phyloP scores from a whole-genome alignment of 345 rosid species.

The Brassica cretica region DNA sequence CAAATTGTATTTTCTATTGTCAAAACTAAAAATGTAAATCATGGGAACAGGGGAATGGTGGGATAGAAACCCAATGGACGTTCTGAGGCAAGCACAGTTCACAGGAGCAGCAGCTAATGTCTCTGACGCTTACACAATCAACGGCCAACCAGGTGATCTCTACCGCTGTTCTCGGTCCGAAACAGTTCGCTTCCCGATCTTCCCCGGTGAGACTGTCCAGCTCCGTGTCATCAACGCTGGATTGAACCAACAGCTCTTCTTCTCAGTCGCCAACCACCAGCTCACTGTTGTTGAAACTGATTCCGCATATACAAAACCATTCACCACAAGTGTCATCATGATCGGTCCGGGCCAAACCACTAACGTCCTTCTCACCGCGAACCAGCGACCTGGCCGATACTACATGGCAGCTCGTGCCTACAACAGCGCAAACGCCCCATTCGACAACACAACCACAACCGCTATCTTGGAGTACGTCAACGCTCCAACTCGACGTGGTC shows the following conservation, averaged over 20 bases:
- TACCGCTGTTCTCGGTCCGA: constrained; percentile 66
- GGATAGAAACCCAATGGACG: constrained; percentile 78
- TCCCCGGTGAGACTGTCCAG: constrained; percentile 57
- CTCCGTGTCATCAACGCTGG: constrained; percentile 72
- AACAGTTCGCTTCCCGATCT: constrained; percentile 44
- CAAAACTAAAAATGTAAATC: neutral
- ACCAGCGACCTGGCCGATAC: constrained; percentile 55
- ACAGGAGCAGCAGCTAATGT: constrained; percentile 71
- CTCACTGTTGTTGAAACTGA: constrained; percentile 63
- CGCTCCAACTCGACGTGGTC: constrained; percentile 44
- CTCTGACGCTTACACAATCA: constrained; percentile 86
- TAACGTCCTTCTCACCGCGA: constrained; percentile 57
- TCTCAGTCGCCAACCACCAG: constrained; percentile 61
- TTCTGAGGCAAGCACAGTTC: constrained; percentile 52
- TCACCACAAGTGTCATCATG: constrained; percentile 60
- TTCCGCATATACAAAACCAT: constrained; percentile 61
- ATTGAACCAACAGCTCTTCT: constrained; percentile 70
- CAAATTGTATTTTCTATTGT: neutral
- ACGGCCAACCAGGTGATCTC: constrained; percentile 93
- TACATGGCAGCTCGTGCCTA: constrained; percentile 84
- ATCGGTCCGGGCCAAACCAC: constrained; percentile 72
- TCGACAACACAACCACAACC: constrained; percentile 84
- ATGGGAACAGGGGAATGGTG: constrained; percentile 75
- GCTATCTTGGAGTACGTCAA: constrained; percentile 70
- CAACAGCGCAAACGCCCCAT: constrained; percentile 52